phyloP scores from a whole-genome alignment of 768 basidiomycete species.

The Suillus occidentalis region DNA sequence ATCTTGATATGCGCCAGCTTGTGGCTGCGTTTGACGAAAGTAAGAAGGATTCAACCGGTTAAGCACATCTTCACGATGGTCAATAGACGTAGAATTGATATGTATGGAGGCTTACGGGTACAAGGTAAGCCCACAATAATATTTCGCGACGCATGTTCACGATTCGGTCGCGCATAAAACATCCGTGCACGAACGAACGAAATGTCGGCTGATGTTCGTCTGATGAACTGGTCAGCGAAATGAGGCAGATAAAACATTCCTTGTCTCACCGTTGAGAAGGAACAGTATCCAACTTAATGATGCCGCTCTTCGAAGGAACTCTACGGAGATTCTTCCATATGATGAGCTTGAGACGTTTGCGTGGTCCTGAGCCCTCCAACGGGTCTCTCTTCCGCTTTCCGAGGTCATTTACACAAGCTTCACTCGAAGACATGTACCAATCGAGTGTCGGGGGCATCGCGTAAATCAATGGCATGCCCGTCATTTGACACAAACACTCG shows the following conservation, averaged over 20 bases:
- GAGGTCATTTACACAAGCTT: slow-evolving; percentile 7
- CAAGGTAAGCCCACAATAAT: slow-evolving; percentile 67
- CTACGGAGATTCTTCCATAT: neutral
- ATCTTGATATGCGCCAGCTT: slow-evolving; percentile 37
- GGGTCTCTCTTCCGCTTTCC: slow-evolving; percentile 26
- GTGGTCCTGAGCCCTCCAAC: slow-evolving; percentile 17
- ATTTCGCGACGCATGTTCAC: slow-evolving; percentile 44
- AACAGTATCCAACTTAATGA: neutral
- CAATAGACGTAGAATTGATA: neutral
- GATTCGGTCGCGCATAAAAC: slow-evolving; percentile 66
- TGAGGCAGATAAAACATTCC: neutral
- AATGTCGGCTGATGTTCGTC: slow-evolving; percentile 51
- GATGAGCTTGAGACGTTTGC: slow-evolving; percentile 28
- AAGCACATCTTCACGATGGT: slow-evolving; percentile 53
- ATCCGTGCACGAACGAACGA: slow-evolving; percentile 53
- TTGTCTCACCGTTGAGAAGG: slow-evolving; percentile 20
- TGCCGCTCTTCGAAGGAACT: neutral
- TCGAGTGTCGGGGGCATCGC: slow-evolving; percentile 28
- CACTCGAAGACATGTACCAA: slow-evolving; percentile 14
- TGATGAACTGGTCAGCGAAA: slow-evolving; percentile 22
- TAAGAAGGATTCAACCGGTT: slow-evolving; percentile 55
- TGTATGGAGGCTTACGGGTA: slow-evolving; percentile 49
- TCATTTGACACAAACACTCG: slow-evolving; percentile 80
- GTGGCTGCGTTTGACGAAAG: slow-evolving; percentile 27
- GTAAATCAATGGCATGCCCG: slow-evolving; percentile 67